phyloP scores from a whole-genome alignment of 179 eudicot species.

The Patellifolia procumbens region DNA sequence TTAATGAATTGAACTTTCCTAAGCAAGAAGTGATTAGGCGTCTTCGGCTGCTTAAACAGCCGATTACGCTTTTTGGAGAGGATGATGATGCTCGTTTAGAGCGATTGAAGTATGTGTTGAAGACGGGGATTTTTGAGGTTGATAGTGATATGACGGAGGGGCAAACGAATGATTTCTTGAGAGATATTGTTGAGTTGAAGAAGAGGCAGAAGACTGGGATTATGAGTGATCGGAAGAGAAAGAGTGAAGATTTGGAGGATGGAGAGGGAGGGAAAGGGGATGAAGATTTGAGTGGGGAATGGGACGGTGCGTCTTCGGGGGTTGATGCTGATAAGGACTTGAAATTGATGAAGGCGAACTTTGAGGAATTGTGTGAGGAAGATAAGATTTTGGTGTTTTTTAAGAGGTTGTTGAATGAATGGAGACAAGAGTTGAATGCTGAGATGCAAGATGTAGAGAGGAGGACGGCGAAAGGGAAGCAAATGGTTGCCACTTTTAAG shows the following conservation, averaged over 20 bases:
- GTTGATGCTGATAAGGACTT: slow-evolving; percentile 81
- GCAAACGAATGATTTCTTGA: slow-evolving; percentile 89
- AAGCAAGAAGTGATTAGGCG: slow-evolving; percentile 81
- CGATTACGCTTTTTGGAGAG: slow-evolving; percentile 87
- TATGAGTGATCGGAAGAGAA: slow-evolving; percentile 71
- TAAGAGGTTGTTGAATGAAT: slow-evolving; percentile 88
- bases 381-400: slow-evolving; percentile 95
- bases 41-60: slow-evolving; percentile 77
- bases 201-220: slow-evolving; percentile 86
- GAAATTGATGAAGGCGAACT: slow-evolving; percentile 80
- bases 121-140: slow-evolving; percentile 78
- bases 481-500: slow-evolving; percentile 88
- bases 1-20: slow-evolving; percentile 68
- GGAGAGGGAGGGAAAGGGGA: slow-evolving; percentile 67
- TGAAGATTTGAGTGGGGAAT: slow-evolving; percentile 66
- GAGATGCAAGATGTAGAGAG: slow-evolving; percentile 71
- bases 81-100: slow-evolving; percentile 78
- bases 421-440: slow-evolving; percentile 73
- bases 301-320: slow-evolving; percentile 57
- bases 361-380: slow-evolving; percentile 80
- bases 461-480: slow-evolving; percentile 92
- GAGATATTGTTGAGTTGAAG: slow-evolving; percentile 89
- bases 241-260: slow-evolving; percentile 73
- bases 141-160: slow-evolving; percentile 97
- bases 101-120: slow-evolving; percentile 71